Base-by-base conservation (phyloP, 2,329 filamentous ascomycete species). In the Neofusicoccum sp. region DNA sequence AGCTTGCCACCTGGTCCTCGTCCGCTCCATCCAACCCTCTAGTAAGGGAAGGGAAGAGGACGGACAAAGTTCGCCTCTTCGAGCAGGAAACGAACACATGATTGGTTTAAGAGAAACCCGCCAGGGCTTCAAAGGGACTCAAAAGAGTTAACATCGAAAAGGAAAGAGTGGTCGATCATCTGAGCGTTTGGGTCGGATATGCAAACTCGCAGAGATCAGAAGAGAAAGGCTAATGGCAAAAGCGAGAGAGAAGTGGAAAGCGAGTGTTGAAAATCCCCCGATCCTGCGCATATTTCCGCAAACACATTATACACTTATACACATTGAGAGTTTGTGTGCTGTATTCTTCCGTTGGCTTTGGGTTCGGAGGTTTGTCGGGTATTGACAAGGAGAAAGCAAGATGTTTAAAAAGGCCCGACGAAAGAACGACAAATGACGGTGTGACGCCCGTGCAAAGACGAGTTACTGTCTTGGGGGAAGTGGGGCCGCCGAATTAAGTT, bases 241-340 rank as follows among this genome's bases (percentile, higher is more conserved):
- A 61, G 39, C 29, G 36, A 36, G 16, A 54, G 31, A 31, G 22
- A 11, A 31, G 16, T 28, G 33, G 9, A 29, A 59, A 59, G 29
- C 8, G 33, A 48, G 56, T 48, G 52, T 31, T 33, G 12, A 44
- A 12, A 36, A 12, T 39, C 52, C 52, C 44, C 39, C 52, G 28
- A 56, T 44, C n/a, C n/a, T 22, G 29, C 28, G 36, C 37, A 33
- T 16, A 43, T 56, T 11, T 41, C 31, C 39, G 37, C 52, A 56
- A 48, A 59, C 41, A 59, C 56, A 59, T 59, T 59, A 59, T 59
- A 59, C 56, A 59, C 41, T 59, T 56, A 56, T 56, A 22, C 14
- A 56, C 39, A 29, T 44, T 6, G 39, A 31, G 3, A 11, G 28
- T 33, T 44, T 28, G 22, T 28, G 2, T 29, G 36, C 39, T 56